These are phyloP conservation scores for Crucibulum cyathiforme DNA, from an alignment of 1,284 basidiomycete genomes.

Conservation along the genomic window DNA sequence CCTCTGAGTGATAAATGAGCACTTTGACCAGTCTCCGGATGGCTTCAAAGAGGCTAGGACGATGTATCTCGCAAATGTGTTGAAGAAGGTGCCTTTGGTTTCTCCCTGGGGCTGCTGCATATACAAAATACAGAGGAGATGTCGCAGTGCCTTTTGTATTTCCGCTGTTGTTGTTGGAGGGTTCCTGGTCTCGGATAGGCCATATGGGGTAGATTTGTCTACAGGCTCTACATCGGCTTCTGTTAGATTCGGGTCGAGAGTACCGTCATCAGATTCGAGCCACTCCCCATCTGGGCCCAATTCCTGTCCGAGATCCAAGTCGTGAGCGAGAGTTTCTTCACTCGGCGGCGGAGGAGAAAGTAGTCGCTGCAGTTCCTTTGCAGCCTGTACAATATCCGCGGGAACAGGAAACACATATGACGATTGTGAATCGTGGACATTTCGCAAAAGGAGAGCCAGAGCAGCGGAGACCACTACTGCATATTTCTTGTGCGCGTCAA, in stretches of 20 bases:
- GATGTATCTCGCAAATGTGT: background rate
- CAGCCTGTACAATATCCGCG: background rate
- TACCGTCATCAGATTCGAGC: background rate
- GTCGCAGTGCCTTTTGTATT: background rate
- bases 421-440: background rate
- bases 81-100: background rate
- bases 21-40: background rate
- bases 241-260: background rate
- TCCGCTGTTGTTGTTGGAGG: background rate
- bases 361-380: background rate
- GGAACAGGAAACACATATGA: background rate
- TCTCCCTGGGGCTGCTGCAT: background rate
- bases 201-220: background rate
- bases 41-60: conserved; percentile 1
- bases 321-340: background rate
- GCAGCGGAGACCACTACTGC: background rate
- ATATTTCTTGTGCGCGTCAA: conserved; percentile 3
- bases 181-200: background rate
- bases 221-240: background rate
- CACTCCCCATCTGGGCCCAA: background rate
- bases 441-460: background rate
- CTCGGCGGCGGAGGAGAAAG: background rate
- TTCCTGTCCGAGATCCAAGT: background rate
- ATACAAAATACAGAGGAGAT: background rate
- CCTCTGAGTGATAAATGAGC: conserved; percentile 5